These are phyloP conservation scores for Corymbia citriodora DNA, from an alignment of 441 rosid species.

Conservation along the genomic window DNA sequence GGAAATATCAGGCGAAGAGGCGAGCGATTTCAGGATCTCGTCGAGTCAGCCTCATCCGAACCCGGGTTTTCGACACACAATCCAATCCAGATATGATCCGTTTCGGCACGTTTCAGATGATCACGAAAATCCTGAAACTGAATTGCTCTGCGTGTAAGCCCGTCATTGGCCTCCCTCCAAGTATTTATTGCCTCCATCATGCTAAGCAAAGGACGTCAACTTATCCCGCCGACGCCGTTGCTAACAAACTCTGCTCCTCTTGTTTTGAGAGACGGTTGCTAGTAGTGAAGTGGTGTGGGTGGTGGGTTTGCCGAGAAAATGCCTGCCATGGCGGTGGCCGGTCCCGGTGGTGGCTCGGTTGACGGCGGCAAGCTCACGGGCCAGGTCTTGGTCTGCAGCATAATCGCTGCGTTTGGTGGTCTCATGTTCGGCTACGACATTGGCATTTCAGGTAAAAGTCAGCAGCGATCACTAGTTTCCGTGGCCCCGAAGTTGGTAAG, in stretches of 20 bases:
- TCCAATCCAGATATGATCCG: background rate
- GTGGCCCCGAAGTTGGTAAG: background rate
- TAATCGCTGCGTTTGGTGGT: constrained; percentile 51
- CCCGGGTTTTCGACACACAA: background rate
- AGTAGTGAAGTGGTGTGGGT: background rate
- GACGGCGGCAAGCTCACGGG: constrained; percentile 30
- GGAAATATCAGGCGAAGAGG: background rate
- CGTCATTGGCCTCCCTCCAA: background rate
- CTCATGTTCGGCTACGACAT: constrained; percentile 58
- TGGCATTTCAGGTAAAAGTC: constrained; percentile 37
- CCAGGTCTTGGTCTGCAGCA: constrained; percentile 33
- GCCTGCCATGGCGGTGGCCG: constrained; percentile 15
- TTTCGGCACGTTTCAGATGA: background rate
- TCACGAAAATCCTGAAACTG: background rate
- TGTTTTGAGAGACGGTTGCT: background rate
- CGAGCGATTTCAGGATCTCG: background rate
- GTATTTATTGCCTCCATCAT: background rate
- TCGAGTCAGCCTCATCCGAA: background rate
- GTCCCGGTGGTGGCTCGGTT: constrained; percentile 16
- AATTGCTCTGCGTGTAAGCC: background rate
- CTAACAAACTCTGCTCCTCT: background rate
- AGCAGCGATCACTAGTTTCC: background rate
- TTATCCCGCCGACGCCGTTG: background rate
- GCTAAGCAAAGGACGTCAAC: background rate
- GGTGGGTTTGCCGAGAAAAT: background rate